Conservation (phyloP, 352 stramenopile species). For the Salisapilia sapeloensis region DNA sequence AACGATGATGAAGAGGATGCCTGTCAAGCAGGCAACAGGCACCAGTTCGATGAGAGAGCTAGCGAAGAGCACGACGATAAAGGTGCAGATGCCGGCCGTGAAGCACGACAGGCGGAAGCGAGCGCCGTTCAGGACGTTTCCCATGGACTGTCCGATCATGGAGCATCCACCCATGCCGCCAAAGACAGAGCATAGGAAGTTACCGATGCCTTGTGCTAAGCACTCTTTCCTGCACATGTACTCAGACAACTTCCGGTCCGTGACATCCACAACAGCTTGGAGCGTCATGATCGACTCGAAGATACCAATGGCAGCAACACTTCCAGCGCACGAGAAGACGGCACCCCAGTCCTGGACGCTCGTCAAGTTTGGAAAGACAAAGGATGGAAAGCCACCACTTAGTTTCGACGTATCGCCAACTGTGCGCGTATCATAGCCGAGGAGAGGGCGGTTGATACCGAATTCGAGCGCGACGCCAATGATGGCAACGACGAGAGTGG, state of each 20-base stretch:
- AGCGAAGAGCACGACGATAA: constrained; percentile 67
- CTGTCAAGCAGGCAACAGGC: constrained; percentile 69
- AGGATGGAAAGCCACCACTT: constrained; percentile 26
- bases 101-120: constrained; percentile 50
- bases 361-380: constrained; percentile 23
- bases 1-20: constrained; percentile 80
- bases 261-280: constrained; percentile 84
- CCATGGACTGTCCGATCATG: constrained; percentile 87
- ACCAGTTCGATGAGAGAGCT: constrained; percentile 73
- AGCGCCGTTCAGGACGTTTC: constrained; percentile 79
- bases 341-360: constrained; percentile 37
- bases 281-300: constrained; percentile 93
- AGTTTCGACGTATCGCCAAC: constrained; percentile 60
- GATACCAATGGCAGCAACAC: constrained; percentile 80
- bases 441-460: constrained; percentile 59
- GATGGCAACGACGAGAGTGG: constrained; percentile 60
- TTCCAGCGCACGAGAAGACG: constrained; percentile 78
- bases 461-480: constrained; percentile 77
- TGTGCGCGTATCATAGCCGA: constrained; percentile 55
- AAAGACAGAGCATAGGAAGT: constrained; percentile 85
- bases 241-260: constrained; percentile 50
- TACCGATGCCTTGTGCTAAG: constrained; percentile 80
- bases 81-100: constrained; percentile 37
- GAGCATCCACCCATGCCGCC: constrained; percentile 88
- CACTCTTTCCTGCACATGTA: constrained; percentile 55